Evolutionary conservation across 78 protist genomes (phyloP).

Genomic region (Anaeramoeba ignava): DNA sequence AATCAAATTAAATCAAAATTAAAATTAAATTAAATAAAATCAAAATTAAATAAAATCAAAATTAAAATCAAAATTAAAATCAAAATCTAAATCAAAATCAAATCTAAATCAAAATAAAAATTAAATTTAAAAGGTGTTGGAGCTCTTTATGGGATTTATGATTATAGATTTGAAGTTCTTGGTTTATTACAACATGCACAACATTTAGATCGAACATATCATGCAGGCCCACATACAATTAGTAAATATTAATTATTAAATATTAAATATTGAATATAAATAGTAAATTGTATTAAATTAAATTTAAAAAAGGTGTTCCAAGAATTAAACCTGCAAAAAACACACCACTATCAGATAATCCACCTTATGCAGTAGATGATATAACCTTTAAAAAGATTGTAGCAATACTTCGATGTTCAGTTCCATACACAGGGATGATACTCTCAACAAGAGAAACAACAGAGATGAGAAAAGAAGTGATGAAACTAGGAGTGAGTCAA

Average conservation of each 20-base stretch:
- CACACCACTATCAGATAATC: neutral
- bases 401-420: neutral
- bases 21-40: too few species aligned
- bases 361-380: constrained; percentile 8
- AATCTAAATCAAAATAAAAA: too few species aligned
- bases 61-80: too few species aligned
- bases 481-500: constrained; percentile 9
- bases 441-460: constrained; percentile 7
- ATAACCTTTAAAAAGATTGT: neutral
- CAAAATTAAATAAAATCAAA: too few species aligned
- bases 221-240: constrained; percentile 20
- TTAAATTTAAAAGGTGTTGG: neutral
- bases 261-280: too few species aligned
- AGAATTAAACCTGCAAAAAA: constrained; percentile 1
- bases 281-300: too few species aligned
- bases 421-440: constrained; percentile 21
- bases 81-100: too few species aligned
- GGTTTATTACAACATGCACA: constrained; percentile 11
- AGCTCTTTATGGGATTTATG: constrained; percentile 13
- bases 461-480: neutral
- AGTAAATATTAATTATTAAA: too few species aligned
- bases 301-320: too few species aligned
- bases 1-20: too few species aligned
- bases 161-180: constrained; percentile 7
- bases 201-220: neutral